These are phyloP conservation scores for Amaranthus cruentus DNA, from an alignment of 148 eudicot genomes.

Conservation along the genomic window DNA sequence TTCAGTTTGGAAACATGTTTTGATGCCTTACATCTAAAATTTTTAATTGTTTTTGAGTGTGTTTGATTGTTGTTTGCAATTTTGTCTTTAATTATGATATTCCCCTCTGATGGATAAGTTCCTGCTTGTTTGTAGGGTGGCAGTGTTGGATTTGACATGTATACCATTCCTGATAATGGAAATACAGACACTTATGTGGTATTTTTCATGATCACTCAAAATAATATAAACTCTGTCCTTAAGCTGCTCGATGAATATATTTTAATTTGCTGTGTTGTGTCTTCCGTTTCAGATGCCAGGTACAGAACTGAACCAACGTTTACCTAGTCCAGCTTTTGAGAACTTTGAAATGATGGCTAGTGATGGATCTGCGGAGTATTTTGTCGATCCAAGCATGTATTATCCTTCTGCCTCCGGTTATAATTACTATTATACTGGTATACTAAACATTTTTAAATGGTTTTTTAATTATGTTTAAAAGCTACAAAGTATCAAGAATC, in stretches of 20 bases:
- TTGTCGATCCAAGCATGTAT: conserved; percentile 68
- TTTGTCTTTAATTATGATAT: background rate
- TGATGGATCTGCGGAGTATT: conserved; percentile 59
- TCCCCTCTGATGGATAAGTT: conserved; percentile 5
- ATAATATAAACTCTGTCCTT: background rate
- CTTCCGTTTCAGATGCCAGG: conserved; percentile 47
- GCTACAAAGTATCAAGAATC: background rate
- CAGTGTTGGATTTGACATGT: conserved; percentile 45
- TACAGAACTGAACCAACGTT: conserved; percentile 40
- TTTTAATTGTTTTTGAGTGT: background rate
- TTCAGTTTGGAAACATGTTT: background rate
- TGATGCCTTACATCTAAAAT: background rate
- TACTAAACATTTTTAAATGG: background rate
- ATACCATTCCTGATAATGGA: conserved; percentile 44
- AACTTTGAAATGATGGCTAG: conserved; percentile 51
- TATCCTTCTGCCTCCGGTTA: conserved; percentile 71
- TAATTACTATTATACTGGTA: conserved; percentile 87
- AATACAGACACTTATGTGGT: conserved; percentile 50
- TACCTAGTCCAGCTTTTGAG: conserved; percentile 35
- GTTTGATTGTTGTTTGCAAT: background rate
- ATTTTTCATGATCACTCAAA: conserved; percentile 3
- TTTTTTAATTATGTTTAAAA: background rate
- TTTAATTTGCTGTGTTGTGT: background rate
- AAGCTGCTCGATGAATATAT: background rate
- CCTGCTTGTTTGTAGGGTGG: conserved; percentile 28